Percentiles rank a stretch among this genome's conserved stretches.
Evolutionary conservation across 495 filamentous ascomycete genomes (phyloP).

Genomic region (Aspergillus homomorphus): DNA sequence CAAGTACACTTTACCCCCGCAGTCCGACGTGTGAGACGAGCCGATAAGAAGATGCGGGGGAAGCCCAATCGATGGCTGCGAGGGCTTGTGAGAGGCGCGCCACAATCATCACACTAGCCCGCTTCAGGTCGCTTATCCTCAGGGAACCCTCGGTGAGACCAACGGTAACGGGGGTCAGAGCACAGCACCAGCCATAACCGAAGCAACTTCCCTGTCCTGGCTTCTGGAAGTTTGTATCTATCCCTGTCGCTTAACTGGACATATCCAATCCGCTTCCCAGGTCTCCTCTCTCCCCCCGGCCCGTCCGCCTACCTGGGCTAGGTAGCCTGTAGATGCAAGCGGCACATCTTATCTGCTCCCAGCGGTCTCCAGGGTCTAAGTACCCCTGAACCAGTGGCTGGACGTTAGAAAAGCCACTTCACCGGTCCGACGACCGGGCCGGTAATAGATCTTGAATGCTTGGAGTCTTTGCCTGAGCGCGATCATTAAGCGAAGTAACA

Average conservation of each 20-base stretch:
- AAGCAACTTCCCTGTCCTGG: no score
- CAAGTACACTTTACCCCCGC: no score
- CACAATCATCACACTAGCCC: not conserved
- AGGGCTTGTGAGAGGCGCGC: not conserved
- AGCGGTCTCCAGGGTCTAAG: not conserved
- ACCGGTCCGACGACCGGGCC: constrained; percentile 4
- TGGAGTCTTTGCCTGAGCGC: not conserved
- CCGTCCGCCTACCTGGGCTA: not conserved
- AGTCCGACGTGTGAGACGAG: not conserved
- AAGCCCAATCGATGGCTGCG: not conserved
- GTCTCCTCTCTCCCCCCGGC: not conserved
- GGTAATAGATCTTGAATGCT: not conserved
- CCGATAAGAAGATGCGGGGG: constrained; percentile 9
- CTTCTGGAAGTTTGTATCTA: not conserved
- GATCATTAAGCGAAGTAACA: not conserved
- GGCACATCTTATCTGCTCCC: not conserved
- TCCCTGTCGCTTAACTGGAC: not conserved
- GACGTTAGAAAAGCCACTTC: not conserved
- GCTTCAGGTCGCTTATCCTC: not conserved
- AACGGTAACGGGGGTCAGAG: no score
- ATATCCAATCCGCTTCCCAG: not conserved
- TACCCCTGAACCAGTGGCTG: not conserved
- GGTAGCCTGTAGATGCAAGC: not conserved
- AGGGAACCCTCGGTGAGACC: no score
- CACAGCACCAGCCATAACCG: no score